Evolutionary conservation across 1,139 yeast genomes (phyloP).

Genomic region (Saccharomyces hybrid): DNA sequence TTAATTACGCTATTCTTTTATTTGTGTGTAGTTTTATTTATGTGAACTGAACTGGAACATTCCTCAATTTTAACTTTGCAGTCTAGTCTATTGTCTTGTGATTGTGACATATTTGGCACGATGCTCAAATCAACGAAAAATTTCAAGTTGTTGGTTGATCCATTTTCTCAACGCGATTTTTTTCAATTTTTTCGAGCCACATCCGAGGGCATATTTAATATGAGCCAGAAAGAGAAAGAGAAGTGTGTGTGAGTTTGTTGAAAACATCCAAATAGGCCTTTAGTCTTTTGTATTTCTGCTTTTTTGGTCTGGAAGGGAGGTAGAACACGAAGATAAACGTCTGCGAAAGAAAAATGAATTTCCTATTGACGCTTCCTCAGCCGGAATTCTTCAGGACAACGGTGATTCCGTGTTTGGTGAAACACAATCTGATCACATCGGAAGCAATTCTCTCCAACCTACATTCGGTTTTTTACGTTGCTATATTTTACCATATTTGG

Average conservation of each 20-base stretch:
- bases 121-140: background rate
- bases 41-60: background rate
- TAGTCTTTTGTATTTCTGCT: too few species aligned
- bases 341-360: conserved; percentile 13
- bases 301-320: background rate
- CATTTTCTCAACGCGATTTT: background rate
- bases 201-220: background rate
- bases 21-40: background rate
- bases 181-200: background rate
- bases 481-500: conserved; percentile 25
- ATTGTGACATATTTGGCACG: background rate
- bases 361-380: conserved; percentile 15
- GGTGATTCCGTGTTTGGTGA: conserved; percentile 13
- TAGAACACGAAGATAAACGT: background rate
- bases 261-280: background rate
- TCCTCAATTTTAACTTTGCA: background rate
- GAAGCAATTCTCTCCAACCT: conserved; percentile 19
- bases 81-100: background rate
- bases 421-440: conserved; percentile 16
- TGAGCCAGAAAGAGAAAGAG: background rate
- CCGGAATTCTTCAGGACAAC: conserved; percentile 7
- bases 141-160: background rate
- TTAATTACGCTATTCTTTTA: background rate
- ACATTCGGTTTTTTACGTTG: conserved; percentile 26
- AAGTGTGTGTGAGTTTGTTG: background rate